These are phyloP conservation scores for Aspergillus versicolor DNA, from an alignment of 2,329 filamentous ascomycete species.

Conservation along the genomic window DNA sequence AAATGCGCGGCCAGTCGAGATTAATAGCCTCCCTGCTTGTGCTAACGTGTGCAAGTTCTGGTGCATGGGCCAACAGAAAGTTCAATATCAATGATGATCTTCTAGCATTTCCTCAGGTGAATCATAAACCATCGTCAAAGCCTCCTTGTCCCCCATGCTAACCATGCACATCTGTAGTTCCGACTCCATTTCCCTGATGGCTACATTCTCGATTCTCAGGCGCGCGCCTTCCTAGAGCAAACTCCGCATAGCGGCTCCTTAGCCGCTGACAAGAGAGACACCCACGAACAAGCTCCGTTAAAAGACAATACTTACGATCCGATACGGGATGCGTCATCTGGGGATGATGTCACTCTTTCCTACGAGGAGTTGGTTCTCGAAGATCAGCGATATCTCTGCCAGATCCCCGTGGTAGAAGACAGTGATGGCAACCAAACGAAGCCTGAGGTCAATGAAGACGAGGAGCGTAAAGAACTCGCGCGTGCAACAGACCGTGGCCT, in stretches of 20 bases:
- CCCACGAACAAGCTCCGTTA: conserved; percentile 28
- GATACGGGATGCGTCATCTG: conserved; percentile 33
- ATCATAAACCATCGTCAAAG: conserved; percentile 15
- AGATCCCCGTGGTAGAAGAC: conserved; percentile 69
- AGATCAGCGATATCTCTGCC: conserved; percentile 75
- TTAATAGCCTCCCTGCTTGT: conserved; percentile 30
- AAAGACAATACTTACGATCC: conserved; percentile 19
- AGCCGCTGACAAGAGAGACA: conserved; percentile 15
- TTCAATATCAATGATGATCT: conserved; percentile 91
- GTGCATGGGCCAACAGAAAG: conserved; percentile 53
- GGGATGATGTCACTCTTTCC: conserved; percentile 16
- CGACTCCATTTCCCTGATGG: conserved; percentile 74
- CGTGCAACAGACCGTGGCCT: conserved; percentile 75
- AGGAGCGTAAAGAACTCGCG: conserved; percentile 76
- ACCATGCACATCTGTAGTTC: conserved; percentile 56
- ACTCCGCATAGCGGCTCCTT: conserved; percentile 22
- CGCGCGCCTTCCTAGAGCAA: conserved; percentile 53
- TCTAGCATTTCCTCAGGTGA: conserved; percentile 80
- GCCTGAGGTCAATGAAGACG: conserved; percentile 60
- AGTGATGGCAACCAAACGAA: conserved; percentile 65
- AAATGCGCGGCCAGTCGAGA: conserved; percentile 27
- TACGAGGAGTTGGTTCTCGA: conserved; percentile 76
- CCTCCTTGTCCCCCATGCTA: neutral
- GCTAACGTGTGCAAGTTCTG: conserved; percentile 31
- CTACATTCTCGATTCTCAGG: conserved; percentile 70